These are phyloP conservation scores for Cladophialophora carrionii DNA, from an alignment of 2,329 filamentous ascomycete genomes.

Conservation along the genomic window DNA sequence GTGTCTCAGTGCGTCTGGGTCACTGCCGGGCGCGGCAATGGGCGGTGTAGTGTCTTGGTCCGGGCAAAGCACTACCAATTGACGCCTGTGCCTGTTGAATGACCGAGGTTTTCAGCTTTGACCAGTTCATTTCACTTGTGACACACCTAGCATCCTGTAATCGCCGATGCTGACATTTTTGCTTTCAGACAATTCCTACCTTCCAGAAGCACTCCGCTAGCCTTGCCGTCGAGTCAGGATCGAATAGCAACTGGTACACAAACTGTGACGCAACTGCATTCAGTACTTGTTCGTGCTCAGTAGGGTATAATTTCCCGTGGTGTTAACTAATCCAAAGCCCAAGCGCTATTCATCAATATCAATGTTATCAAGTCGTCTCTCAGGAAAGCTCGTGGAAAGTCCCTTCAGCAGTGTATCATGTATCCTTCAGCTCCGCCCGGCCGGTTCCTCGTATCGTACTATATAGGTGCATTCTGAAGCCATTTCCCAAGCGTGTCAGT, in stretches of 20 bases:
- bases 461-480: too few species aligned
- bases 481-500: too few species aligned
- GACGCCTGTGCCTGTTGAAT: not conserved
- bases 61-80: not conserved
- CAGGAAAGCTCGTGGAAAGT: not conserved
- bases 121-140: too few species aligned
- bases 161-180: not conserved
- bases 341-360: not conserved
- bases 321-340: not conserved
- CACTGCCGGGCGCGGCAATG: constrained; percentile 5
- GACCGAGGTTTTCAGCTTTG: too few species aligned
- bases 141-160: not conserved
- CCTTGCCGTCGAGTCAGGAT: not conserved
- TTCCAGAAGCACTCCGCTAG: not conserved
- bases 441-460: too few species aligned
- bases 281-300: not conserved
- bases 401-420: not conserved
- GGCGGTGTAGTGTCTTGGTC: constrained; percentile 3
- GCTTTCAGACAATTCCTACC: not conserved
- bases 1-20: not conserved
- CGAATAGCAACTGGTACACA: not conserved
- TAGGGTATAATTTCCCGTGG: not conserved
- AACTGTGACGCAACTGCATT: not conserved
- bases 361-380: not conserved
- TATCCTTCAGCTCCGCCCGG: not conserved